Base-by-base conservation (phyloP, 2,329 filamentous ascomycete species). In the Trichoderma arundinaceum region DNA sequence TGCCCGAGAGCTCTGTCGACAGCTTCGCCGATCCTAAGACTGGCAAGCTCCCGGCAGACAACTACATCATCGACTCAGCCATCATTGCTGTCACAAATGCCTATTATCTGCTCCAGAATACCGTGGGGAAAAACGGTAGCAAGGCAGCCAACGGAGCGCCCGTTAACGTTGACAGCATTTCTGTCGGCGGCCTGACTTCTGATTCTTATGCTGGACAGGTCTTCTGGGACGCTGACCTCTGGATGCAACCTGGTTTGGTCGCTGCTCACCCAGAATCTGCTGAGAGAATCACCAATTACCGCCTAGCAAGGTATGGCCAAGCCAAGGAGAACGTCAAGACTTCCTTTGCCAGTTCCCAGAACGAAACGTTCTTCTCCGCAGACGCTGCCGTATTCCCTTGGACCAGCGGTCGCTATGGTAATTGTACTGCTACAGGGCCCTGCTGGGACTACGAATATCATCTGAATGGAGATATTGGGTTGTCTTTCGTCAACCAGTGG, bases 361-460 rank as follows among this genome's bases (percentile, higher is more conserved):
- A 87, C 62, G 74, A 82, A 67, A 88, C 84, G 1, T 77, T 76
- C 7, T 89, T 88, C 71, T 84, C 83, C 0, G 74, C 79, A 1
- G 69, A 74, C 59, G 77, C 67, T 5, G 69, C 70, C 17, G 82
- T 87, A 1, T 91, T 84, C 71, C 83, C 88, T 1, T 91, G 89
- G 89, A 90, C 88, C 0, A 88, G 84, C 69, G 88, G 85, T 7
- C 80, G 88, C 1, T 87, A 81, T 70, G 89, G 88, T 3, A 90
- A 91, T 71, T 91, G 88, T 70, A 72, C 89, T 0, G 83, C 79
- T 2, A 84, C 83, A 3, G 84, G 84, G 0, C 81, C 84, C 5
- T 91, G 89, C 74, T 89, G 87, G 72, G 88, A 90, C 73, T 91
- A 91, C 70, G 82, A 91, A 72, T 91, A 91, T 69, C 88, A 91